Conservation (phyloP, 1,139 yeast genomes). For the Saccharomyces hybrid region DNA sequence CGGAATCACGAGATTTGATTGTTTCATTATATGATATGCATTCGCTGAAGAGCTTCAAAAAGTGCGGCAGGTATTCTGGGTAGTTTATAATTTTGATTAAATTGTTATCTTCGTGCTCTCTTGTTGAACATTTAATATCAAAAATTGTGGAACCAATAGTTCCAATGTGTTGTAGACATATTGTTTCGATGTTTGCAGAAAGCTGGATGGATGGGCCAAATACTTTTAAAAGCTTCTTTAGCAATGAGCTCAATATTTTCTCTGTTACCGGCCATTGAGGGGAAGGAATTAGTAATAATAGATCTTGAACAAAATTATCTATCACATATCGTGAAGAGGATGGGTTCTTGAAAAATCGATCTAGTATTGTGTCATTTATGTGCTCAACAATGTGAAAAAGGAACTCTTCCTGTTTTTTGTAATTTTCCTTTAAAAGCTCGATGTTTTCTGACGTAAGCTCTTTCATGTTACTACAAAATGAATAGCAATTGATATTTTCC, state of each 20-base stretch:
- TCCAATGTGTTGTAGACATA: conserved; percentile 50
- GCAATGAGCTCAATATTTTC: conserved; percentile 38
- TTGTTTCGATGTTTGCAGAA: conserved; percentile 39
- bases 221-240: conserved; percentile 36
- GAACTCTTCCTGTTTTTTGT: conserved; percentile 9
- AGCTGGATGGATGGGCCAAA: conserved; percentile 32
- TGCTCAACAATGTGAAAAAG: conserved; percentile 27
- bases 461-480: conserved; percentile 5
- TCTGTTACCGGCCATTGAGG: conserved; percentile 64
- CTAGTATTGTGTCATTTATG: conserved; percentile 38
- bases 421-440: background rate
- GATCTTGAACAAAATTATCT: conserved; percentile 50
- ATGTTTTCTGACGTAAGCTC: conserved; percentile 2
- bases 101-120: conserved; percentile 14
- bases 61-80: conserved; percentile 18
- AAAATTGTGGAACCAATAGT: conserved; percentile 46
- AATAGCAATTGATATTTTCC: conserved; percentile 18
- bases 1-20: background rate
- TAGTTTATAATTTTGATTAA: conserved; percentile 22
- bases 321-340: conserved; percentile 33
- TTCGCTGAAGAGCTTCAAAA: conserved; percentile 11
- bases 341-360: conserved; percentile 30
- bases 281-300: conserved; percentile 39
- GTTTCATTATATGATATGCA: conserved; percentile 10
- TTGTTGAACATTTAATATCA: conserved; percentile 21